Conservation (phyloP, 352 stramenopile species). For the Globisporangium yorkense region DNA sequence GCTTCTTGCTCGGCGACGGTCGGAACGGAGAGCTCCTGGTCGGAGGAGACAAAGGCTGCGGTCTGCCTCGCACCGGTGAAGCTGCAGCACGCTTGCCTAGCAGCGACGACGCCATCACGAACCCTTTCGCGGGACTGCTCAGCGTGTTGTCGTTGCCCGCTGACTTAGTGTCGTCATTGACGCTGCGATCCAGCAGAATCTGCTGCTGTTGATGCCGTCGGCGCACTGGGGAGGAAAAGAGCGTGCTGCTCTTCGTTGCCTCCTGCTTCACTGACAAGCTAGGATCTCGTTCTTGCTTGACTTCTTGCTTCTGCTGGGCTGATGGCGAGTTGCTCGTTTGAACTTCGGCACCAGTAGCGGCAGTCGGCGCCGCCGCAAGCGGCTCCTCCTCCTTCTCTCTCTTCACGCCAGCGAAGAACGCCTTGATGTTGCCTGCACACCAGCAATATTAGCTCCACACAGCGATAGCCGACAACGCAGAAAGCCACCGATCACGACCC, state of each 20-base stretch:
- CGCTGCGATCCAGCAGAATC: constrained; percentile 3
- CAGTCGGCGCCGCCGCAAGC: neutral
- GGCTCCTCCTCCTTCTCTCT: constrained; percentile 16
- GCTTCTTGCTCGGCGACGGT: constrained; percentile 9
- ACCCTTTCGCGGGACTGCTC: constrained; percentile 10
- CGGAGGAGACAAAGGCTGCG: neutral
- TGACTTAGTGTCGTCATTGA: neutral
- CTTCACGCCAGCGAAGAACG: constrained; percentile 53
- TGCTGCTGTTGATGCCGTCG: constrained; percentile 7
- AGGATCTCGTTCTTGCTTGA: neutral
- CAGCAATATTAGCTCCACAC: neutral
- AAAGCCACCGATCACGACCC: neutral
- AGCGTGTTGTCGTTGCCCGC: neutral
- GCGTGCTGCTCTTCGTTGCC: constrained; percentile 5
- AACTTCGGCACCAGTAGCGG: neutral
- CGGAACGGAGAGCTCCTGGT: neutral
- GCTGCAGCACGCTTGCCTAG: constrained; percentile 26
- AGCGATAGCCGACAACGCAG: neutral
- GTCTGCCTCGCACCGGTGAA: neutral
- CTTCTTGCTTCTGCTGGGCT: neutral
- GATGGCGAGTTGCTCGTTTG: neutral
- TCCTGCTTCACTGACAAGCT: constrained; percentile 1
- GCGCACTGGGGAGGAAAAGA: constrained; percentile 1
- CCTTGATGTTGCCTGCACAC: constrained; percentile 49
- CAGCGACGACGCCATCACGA: constrained; percentile 39